These are phyloP conservation scores for Paramecium primaurelia DNA, from an alignment of 73 alveolate genomes.

Conservation along the genomic window DNA sequence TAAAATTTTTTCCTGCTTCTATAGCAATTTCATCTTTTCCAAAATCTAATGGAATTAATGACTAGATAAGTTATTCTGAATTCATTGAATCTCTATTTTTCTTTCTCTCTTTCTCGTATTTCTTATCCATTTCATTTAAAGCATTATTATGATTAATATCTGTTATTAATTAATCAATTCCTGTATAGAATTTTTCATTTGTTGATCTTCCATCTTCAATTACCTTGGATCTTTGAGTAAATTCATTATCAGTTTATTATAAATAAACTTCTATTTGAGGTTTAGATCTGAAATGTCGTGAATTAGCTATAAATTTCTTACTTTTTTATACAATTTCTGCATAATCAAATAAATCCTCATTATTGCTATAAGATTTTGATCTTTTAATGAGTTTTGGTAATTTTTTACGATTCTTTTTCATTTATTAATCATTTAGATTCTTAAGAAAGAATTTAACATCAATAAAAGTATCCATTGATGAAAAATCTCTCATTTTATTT, in stretches of 20 bases:
- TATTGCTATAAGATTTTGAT: background rate
- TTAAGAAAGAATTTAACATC: constrained; percentile 29
- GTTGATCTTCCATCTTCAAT: constrained; percentile 10
- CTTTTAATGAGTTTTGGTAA: too few species aligned
- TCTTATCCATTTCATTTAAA: background rate
- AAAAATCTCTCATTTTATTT: background rate
- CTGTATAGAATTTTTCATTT: constrained; percentile 24
- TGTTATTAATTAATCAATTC: background rate
- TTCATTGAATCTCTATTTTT: background rate
- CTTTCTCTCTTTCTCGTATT: background rate
- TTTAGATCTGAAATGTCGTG: background rate
- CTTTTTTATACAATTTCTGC: constrained; percentile 27
- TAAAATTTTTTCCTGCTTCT: background rate
- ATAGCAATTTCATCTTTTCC: background rate
- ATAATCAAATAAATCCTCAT: constrained; percentile 12
- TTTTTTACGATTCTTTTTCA: background rate
- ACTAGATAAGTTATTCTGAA: background rate
- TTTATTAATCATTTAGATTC: background rate
- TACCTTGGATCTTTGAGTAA: background rate
- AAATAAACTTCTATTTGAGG: background rate
- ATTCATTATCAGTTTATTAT: background rate
- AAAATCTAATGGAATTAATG: background rate
- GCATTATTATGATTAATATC: background rate
- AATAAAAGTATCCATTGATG: constrained; percentile 17
- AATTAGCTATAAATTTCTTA: background rate